Evolutionary conservation across 1,139 yeast species (phyloP).

Genomic region (Sugiyamaella sp.): DNA sequence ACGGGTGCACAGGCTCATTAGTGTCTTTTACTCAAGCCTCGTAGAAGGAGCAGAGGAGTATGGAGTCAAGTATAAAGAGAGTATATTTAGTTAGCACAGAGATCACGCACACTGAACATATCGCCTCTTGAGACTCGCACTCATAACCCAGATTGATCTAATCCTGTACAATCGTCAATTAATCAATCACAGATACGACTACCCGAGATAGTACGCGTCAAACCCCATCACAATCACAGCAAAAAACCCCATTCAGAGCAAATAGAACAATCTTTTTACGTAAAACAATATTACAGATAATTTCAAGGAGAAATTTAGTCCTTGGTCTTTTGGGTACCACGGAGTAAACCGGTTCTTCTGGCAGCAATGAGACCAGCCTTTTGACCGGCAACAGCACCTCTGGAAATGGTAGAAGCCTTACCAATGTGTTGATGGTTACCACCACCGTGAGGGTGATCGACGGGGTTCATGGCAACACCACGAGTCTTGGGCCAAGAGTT

Average conservation of each 20-base stretch:
- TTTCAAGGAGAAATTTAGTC: conserved; percentile 49
- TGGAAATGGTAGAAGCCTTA: conserved; percentile 99
- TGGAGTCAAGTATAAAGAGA: no score
- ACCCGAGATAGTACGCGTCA: not conserved
- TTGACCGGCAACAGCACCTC: conserved; percentile 99
- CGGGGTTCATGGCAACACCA: conserved; percentile 99
- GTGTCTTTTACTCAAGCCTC: no score
- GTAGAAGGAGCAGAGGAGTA: no score
- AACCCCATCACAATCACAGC: not conserved
- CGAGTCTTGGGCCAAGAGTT: conserved; percentile 99
- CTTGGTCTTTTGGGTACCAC: conserved; percentile 99
- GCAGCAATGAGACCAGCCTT: conserved; percentile 99
- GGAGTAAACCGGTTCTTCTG: conserved; percentile 99
- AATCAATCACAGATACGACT: no score
- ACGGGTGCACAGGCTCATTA: no score
- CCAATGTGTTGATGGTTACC: conserved; percentile 99
- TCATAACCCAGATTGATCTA: no score
- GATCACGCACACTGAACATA: no score
- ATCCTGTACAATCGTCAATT: no score
- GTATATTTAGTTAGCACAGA: no score
- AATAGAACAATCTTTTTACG: conserved; percentile 15
- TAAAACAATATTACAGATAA: conserved; percentile 15
- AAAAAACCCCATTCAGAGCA: conserved; percentile 7
- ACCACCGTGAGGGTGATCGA: conserved; percentile 99
- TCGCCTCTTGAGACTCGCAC: no score